These are phyloP conservation scores for Elymus sibiricus DNA, from an alignment of 176 grass and related monocot genomes.

Conservation along the genomic window DNA sequence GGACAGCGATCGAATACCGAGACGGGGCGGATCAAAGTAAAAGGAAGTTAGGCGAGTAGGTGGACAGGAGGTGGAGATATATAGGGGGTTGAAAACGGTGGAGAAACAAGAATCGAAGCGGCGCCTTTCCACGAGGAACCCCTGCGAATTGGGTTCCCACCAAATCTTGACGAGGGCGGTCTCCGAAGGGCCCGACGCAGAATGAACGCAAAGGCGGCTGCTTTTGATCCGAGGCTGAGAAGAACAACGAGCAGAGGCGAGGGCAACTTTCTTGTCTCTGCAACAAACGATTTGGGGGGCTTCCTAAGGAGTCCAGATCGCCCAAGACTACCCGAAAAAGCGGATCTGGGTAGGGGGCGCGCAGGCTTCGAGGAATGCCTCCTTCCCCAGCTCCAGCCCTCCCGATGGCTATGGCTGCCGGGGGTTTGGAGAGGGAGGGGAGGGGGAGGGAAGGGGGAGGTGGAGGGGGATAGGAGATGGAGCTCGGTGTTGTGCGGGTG, in stretches of 20 bases:
- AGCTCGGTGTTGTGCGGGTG: conserved; percentile 19
- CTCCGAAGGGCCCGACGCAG: conserved; percentile 37
- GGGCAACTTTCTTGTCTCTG: conserved; percentile 24
- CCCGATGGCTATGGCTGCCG: background rate
- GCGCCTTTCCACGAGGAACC: conserved; percentile 37
- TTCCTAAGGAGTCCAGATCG: conserved; percentile 35
- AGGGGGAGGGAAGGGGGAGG: background rate
- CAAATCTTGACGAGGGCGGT: conserved; percentile 51
- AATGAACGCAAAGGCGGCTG: conserved; percentile 39
- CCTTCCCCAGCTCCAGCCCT: conserved; percentile 7
- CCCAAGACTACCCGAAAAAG: conserved; percentile 19
- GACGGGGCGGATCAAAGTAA: conserved; percentile 36
- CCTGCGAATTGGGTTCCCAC: conserved; percentile 48
- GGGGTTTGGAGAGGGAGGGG: conserved; percentile 25
- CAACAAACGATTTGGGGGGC: conserved; percentile 28
- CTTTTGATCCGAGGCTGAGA: conserved; percentile 19
- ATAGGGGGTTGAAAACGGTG: conserved; percentile 28
- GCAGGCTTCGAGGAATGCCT: conserved; percentile 17
- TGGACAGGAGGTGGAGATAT: conserved; percentile 37
- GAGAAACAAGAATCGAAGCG: conserved; percentile 49
- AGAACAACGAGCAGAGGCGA: conserved; percentile 28
- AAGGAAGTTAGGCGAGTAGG: conserved; percentile 47
- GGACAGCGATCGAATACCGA: background rate
- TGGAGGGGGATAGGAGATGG: conserved; percentile 19
- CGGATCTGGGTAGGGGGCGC: conserved; percentile 40